phyloP scores from a whole-genome alignment of 2,329 filamentous ascomycete species.

The Cladosporium sp. region DNA sequence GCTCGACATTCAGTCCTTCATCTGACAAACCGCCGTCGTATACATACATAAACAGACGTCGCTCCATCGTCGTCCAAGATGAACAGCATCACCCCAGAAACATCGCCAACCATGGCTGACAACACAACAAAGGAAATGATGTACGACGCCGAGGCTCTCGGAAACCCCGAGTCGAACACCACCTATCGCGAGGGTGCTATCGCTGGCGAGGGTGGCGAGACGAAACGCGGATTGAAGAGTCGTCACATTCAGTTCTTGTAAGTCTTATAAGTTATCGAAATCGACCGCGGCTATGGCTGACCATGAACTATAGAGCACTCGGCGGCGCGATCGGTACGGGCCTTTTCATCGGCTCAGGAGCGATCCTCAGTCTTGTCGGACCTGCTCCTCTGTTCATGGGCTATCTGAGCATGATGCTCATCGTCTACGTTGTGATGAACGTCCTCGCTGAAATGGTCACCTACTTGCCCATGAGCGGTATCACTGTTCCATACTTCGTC shows the following conservation, averaged over 20 bases:
- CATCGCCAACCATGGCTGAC: background rate
- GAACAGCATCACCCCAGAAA: background rate
- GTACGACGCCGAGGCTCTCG: background rate
- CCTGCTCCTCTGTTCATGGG: conserved; percentile 28
- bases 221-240: conserved; percentile 18
- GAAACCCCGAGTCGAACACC: background rate
- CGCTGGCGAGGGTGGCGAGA: conserved; percentile 1
- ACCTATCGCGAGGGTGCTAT: conserved; percentile 4
- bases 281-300: conserved; percentile 8
- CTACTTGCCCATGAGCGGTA: conserved; percentile 45
- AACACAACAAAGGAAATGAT: background rate
- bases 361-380: conserved; percentile 20
- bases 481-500: conserved; percentile 54
- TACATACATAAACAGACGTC: background rate
- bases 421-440: conserved; percentile 39
- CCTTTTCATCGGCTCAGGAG: conserved; percentile 25
- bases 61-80: background rate
- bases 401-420: conserved; percentile 63
- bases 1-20: background rate
- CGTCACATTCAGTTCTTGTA: too few species aligned
- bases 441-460: conserved; percentile 55
- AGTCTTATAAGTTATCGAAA: too few species aligned
- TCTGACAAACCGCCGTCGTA: background rate
- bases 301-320: conserved; percentile 29
- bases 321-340: conserved; percentile 28